Percentiles rank a stretch among this genome's conserved stretches.
Conservation (phyloP, 805 yeast genomes). For the Cyberlindnera americana region DNA sequence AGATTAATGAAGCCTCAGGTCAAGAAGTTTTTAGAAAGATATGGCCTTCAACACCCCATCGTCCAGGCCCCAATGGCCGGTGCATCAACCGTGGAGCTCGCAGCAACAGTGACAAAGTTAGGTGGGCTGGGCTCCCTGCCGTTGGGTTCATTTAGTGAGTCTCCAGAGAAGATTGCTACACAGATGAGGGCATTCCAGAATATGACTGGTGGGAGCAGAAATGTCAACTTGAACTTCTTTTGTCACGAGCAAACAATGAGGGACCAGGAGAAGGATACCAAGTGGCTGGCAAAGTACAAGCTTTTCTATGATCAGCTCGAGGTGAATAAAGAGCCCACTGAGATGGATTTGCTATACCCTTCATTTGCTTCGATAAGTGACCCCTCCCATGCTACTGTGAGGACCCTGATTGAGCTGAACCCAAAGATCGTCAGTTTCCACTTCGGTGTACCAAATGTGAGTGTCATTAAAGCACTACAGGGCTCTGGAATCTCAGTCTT, state of each 20-base stretch:
- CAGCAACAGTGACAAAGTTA: conserved; percentile 36
- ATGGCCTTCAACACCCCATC: conserved; percentile 40
- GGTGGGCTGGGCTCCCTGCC: conserved; percentile 53
- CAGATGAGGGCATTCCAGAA: conserved; percentile 14
- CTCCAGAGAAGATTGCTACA: conserved; percentile 12
- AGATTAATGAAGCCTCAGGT: too few species aligned
- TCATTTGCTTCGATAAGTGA: conserved; percentile 16
- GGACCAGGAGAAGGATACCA: conserved; percentile 14
- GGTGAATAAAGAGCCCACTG: neutral
- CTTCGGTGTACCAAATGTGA: conserved; percentile 43
- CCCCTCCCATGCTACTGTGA: conserved; percentile 13
- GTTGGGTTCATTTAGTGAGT: conserved; percentile 16
- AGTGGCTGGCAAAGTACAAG: conserved; percentile 25
- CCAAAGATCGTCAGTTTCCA: conserved; percentile 52
- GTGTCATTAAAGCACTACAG: conserved; percentile 34
- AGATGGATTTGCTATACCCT: conserved; percentile 13
- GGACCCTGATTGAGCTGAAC: conserved; percentile 18
- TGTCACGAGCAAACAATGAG: conserved; percentile 33
- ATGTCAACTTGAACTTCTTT: conserved; percentile 47
- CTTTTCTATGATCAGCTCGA: conserved; percentile 4
- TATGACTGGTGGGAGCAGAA: conserved; percentile 5
- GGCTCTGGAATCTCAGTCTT: conserved; percentile 38
- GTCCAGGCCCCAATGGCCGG: conserved; percentile 65
- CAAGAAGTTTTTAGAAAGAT: conserved; percentile 12
- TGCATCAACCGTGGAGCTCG: conserved; percentile 41